These are phyloP conservation scores for Teratosphaeria destructans DNA, from an alignment of 2,329 filamentous ascomycete genomes.

Conservation along the genomic window DNA sequence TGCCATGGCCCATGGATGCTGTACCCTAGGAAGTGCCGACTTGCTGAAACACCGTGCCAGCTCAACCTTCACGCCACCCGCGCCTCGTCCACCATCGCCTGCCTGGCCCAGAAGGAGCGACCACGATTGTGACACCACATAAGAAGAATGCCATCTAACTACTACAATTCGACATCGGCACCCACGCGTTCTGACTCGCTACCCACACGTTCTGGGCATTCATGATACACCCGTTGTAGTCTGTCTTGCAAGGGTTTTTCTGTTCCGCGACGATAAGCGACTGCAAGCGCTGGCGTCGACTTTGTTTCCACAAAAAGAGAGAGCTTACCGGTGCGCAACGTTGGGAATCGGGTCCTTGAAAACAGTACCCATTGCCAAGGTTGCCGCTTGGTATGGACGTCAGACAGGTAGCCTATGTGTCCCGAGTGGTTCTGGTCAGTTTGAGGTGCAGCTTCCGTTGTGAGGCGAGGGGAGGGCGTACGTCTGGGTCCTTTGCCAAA, in stretches of 20 bases:
- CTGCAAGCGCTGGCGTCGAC: background rate
- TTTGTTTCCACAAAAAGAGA: background rate
- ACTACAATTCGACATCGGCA: background rate
- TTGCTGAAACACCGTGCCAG: background rate
- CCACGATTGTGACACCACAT: too few relatives aligned
- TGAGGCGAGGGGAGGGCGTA: background rate
- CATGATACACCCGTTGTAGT: background rate
- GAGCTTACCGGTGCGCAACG: background rate
- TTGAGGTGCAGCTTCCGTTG: background rate
- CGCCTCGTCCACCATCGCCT: too few relatives aligned
- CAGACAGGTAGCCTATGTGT: background rate
- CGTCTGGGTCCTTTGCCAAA: background rate
- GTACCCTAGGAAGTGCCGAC: background rate
- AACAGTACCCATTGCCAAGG: background rate
- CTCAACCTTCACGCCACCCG: background rate
- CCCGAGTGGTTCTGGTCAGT: background rate
- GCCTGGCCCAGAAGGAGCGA: too few relatives aligned
- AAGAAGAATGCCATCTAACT: background rate
- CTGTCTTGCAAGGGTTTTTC: background rate
- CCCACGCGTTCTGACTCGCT: background rate
- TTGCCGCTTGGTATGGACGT: background rate
- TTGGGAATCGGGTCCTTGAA: background rate
- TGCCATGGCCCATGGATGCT: background rate
- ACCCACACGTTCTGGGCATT: background rate
- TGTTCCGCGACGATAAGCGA: background rate